Evolutionary conservation across 495 filamentous ascomycete genomes (phyloP).

Genomic region (Margaritispora aquatica): DNA sequence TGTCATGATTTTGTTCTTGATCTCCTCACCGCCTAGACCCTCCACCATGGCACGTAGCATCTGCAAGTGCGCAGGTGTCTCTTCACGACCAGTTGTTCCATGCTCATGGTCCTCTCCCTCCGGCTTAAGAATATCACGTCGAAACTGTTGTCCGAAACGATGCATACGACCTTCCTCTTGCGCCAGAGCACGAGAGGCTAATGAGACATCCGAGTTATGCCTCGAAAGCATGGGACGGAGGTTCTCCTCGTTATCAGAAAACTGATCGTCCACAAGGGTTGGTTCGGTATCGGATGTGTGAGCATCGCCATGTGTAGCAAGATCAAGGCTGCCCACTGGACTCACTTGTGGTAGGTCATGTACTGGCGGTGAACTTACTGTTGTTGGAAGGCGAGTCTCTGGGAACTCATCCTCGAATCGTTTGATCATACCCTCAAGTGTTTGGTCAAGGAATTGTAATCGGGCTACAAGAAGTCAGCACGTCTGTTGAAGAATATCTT

Average conservation of each 20-base stretch:
- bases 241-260: slow-evolving; percentile 34
- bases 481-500: slow-evolving; percentile 3
- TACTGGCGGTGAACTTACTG: slow-evolving; percentile 17
- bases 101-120: slow-evolving; percentile 38
- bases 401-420: slow-evolving; percentile 96
- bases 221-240: slow-evolving; percentile 49
- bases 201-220: slow-evolving; percentile 70
- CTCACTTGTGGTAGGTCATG: slow-evolving; percentile 14
- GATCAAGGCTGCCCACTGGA: slow-evolving; percentile 33
- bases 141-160: slow-evolving; percentile 74
- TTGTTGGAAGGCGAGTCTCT: slow-evolving; percentile 58
- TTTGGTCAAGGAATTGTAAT: slow-evolving; percentile 84
- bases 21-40: slow-evolving; percentile 54
- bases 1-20: slow-evolving; percentile 46
- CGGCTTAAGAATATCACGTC: slow-evolving; percentile 56
- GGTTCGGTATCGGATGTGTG: slow-evolving; percentile 33
- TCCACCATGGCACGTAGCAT: slow-evolving; percentile 58
- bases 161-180: slow-evolving; percentile 88
- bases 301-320: slow-evolving; percentile 28
- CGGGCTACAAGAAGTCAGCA: slow-evolving; percentile 48
- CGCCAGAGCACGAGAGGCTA: slow-evolving; percentile 70
- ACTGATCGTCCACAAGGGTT: slow-evolving; percentile 27
- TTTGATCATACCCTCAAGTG: slow-evolving; percentile 82
- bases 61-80: slow-evolving; percentile 50
- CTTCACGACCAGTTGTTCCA: slow-evolving; percentile 34